Percentiles rank a stretch among this genome's conserved stretches.
Evolutionary conservation across 306 rosid genomes (phyloP).

Genomic region (Psophocarpus tetragonolobus): DNA sequence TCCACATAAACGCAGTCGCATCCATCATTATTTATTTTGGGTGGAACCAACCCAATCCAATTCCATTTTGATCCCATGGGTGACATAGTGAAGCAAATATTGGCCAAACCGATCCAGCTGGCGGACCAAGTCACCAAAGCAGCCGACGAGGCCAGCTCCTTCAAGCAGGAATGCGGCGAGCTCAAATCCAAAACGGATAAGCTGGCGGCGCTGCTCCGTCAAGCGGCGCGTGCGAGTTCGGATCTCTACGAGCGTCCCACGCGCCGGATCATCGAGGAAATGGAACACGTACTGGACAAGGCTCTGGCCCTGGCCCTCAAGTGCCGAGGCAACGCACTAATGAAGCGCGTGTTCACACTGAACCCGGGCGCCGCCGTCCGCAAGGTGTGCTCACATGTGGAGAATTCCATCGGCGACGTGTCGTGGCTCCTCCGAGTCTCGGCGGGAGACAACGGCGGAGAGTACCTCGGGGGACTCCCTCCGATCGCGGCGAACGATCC

Average conservation of each 20-base stretch:
- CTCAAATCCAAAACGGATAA: constrained; percentile 77
- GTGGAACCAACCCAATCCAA: not conserved
- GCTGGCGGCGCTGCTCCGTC: constrained; percentile 77
- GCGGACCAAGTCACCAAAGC: constrained; percentile 79
- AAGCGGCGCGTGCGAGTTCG: constrained; percentile 85
- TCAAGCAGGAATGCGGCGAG: constrained; percentile 69
- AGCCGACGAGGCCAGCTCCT: constrained; percentile 67
- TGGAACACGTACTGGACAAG: constrained; percentile 72
- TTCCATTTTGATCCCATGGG: constrained; percentile 44
- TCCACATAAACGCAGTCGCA: not conserved
- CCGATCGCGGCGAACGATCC: constrained; percentile 91
- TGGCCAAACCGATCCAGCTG: constrained; percentile 77
- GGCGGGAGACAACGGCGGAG: constrained; percentile 53
- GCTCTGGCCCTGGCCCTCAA: constrained; percentile 59
- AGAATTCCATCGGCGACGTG: constrained; percentile 78
- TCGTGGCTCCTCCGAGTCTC: constrained; percentile 94
- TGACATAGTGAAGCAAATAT: constrained; percentile 70
- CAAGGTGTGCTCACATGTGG: constrained; percentile 63
- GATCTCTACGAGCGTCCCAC: constrained; percentile 91
- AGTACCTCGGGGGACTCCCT: constrained; percentile 78
- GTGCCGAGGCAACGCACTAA: constrained; percentile 69
- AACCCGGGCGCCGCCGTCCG: constrained; percentile 75
- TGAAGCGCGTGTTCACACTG: constrained; percentile 80
- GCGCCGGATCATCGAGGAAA: constrained; percentile 74
- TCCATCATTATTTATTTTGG: not conserved